These are phyloP conservation scores for Chloranthus sessilifolius DNA, from an alignment of 164 flowering plant genomes.

Conservation along the genomic window DNA sequence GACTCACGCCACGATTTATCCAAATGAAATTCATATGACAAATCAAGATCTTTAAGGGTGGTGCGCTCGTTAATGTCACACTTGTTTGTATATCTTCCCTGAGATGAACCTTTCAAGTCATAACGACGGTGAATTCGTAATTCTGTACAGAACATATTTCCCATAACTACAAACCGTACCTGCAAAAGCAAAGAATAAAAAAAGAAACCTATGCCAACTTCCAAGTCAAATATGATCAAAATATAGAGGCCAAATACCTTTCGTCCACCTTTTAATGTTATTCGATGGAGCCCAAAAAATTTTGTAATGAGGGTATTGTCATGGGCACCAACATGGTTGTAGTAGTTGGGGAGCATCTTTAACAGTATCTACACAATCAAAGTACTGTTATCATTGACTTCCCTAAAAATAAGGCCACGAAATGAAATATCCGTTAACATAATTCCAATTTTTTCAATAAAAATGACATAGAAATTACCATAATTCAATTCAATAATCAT, in stretches of 20 bases:
- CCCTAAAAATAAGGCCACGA: background rate
- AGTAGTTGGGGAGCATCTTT: slow-evolving; percentile 80
- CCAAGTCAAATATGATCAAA: background rate
- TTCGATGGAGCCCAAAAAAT: slow-evolving; percentile 86
- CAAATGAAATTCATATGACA: slow-evolving; percentile 72
- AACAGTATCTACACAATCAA: slow-evolving; percentile 48
- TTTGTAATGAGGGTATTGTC: slow-evolving; percentile 95
- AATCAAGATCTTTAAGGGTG: slow-evolving; percentile 90
- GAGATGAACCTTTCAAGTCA: slow-evolving; percentile 90
- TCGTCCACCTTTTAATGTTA: slow-evolving; percentile 45
- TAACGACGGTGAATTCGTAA: slow-evolving; percentile 78
- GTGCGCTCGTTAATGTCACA: slow-evolving; percentile 49
- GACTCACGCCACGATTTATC: slow-evolving; percentile 70
- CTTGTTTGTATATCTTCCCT: slow-evolving; percentile 68
- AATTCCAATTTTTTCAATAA: too few relatives aligned
- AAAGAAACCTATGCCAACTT: background rate
- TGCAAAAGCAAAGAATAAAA: slow-evolving; percentile 19
- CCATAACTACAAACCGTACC: slow-evolving; percentile 98
- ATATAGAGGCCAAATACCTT: slow-evolving; percentile 42
- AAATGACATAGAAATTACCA: too few relatives aligned
- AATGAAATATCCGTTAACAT: too few relatives aligned
- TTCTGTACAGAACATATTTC: slow-evolving; percentile 94
- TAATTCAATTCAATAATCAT: too few relatives aligned
- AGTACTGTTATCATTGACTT: slow-evolving; percentile 8
- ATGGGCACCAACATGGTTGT: slow-evolving; percentile 58